phyloP scores from a whole-genome alignment of 345 rosid genomes.

The Gossypium thurberi region DNA sequence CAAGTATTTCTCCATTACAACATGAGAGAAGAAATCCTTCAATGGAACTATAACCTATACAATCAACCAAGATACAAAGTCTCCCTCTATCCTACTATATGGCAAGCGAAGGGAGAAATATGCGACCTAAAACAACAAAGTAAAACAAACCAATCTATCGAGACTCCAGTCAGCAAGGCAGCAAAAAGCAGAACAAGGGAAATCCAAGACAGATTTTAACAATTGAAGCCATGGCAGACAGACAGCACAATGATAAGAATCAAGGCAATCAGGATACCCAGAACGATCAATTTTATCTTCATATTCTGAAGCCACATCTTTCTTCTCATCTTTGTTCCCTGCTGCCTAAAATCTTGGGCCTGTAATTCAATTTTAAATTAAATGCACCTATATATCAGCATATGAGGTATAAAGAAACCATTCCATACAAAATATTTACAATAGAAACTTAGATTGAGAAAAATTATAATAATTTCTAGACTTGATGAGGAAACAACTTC shows the following conservation, averaged over 20 bases:
- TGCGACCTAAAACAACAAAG: slow-evolving; percentile 10
- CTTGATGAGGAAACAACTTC: neutral
- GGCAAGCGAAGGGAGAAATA: slow-evolving; percentile 7
- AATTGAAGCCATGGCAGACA: slow-evolving; percentile 77
- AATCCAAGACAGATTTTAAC: slow-evolving; percentile 26
- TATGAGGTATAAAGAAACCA: neutral
- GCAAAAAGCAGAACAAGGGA: slow-evolving; percentile 8
- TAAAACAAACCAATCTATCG: slow-evolving; percentile 15
- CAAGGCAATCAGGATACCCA: slow-evolving; percentile 61
- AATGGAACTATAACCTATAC: slow-evolving; percentile 29
- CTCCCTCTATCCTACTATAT: slow-evolving; percentile 14
- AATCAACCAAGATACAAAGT: slow-evolving; percentile 25
- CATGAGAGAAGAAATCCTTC: neutral
- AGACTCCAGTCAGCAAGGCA: slow-evolving; percentile 19
- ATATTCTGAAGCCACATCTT: slow-evolving; percentile 92
- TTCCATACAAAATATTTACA: neutral
- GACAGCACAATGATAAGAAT: slow-evolving; percentile 65
- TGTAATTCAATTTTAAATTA: slow-evolving; percentile 20
- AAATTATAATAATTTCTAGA: neutral
- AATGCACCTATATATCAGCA: neutral
- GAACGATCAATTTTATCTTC: slow-evolving; percentile 86
- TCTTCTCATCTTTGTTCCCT: slow-evolving; percentile 82
- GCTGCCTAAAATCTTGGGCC: slow-evolving; percentile 94
- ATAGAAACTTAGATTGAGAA: neutral
- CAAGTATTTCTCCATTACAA: slow-evolving; percentile 15